Conservation (phyloP, 371 early-diverging fungal genomes). For the Polyrhizophydium stewartii region DNA sequence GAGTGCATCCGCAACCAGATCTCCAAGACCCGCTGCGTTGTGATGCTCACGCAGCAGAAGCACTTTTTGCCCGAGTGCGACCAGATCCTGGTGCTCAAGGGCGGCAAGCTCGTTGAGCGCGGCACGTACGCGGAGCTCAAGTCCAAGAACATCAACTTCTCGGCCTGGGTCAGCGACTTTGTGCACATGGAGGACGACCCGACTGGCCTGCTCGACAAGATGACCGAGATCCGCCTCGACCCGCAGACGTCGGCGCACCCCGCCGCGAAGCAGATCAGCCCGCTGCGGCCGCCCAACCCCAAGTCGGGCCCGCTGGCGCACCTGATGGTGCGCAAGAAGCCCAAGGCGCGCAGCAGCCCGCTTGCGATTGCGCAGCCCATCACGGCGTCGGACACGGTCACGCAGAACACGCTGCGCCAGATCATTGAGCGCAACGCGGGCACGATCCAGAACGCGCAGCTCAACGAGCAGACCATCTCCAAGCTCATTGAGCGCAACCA, state of each 20-base stretch:
- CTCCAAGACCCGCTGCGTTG: constrained; percentile 47
- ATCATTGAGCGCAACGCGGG: not conserved
- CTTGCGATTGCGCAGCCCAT: constrained; percentile 29
- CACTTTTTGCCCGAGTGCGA: constrained; percentile 59
- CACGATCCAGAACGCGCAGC: constrained; percentile 29
- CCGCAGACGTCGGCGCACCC: constrained; percentile 4
- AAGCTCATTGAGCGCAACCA: constrained; percentile 64
- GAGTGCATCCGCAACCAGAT: constrained; percentile 58
- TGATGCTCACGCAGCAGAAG: constrained; percentile 63
- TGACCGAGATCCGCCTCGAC: constrained; percentile 34
- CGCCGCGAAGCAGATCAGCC: not conserved
- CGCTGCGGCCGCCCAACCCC: not conserved
- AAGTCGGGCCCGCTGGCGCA: constrained; percentile 1
- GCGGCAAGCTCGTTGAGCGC: constrained; percentile 59
- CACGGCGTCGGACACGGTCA: constrained; percentile 11
- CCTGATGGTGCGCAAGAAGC: not conserved
- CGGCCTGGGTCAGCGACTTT: constrained; percentile 39
- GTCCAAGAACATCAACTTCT: constrained; percentile 39
- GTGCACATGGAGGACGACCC: constrained; percentile 41
- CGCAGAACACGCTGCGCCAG: constrained; percentile 1
- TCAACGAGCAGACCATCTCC: constrained; percentile 64
- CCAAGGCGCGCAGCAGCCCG: constrained; percentile 21
- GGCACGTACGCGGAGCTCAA: constrained; percentile 68
- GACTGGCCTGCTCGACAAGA: constrained; percentile 30
- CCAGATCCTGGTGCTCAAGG: constrained; percentile 58